Evolutionary conservation across 2,329 filamentous ascomycete species (phyloP).

Genomic region (Stromatinia cepivora): DNA sequence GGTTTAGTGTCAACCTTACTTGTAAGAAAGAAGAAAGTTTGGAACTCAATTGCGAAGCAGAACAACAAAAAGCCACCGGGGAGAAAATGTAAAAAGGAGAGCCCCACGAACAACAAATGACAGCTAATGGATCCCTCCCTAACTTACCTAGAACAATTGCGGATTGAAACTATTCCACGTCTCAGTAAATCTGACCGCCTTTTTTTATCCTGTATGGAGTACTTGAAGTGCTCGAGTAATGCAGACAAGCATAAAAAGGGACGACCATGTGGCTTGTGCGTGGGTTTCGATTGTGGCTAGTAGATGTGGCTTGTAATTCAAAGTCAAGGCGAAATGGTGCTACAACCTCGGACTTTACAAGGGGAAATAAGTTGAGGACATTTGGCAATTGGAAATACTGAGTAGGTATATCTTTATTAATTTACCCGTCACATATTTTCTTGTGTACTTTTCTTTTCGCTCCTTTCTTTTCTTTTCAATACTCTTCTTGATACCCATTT

Average conservation of each 20-base stretch:
- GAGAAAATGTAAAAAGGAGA: slow-evolving; percentile 2
- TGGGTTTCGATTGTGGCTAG: background rate
- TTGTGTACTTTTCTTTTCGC: background rate
- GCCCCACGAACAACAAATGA: slow-evolving; percentile 23
- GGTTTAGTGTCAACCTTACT: background rate
- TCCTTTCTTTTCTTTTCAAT: background rate
- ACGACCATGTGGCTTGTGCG: slow-evolving; percentile 1
- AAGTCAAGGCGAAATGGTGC: background rate
- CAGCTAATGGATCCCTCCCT: slow-evolving; percentile 18
- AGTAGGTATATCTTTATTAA: background rate
- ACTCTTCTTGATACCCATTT: background rate
- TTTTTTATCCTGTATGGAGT: background rate
- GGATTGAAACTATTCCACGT: slow-evolving; percentile 24
- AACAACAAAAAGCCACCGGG: background rate
- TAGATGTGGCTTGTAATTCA: slow-evolving; percentile 1
- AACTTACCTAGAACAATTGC: slow-evolving; percentile 19
- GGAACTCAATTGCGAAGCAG: background rate
- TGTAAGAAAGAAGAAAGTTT: background rate
- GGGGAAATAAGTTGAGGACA: slow-evolving; percentile 26
- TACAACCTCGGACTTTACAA: background rate
- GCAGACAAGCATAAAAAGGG: background rate
- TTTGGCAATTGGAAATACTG: slow-evolving; percentile 26
- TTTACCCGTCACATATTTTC: background rate
- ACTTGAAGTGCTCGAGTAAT: background rate
- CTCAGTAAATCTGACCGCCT: slow-evolving; percentile 22